Conservation (phyloP, 2,329 filamentous ascomycete genomes). For the Pyrenochaeta sp. region DNA sequence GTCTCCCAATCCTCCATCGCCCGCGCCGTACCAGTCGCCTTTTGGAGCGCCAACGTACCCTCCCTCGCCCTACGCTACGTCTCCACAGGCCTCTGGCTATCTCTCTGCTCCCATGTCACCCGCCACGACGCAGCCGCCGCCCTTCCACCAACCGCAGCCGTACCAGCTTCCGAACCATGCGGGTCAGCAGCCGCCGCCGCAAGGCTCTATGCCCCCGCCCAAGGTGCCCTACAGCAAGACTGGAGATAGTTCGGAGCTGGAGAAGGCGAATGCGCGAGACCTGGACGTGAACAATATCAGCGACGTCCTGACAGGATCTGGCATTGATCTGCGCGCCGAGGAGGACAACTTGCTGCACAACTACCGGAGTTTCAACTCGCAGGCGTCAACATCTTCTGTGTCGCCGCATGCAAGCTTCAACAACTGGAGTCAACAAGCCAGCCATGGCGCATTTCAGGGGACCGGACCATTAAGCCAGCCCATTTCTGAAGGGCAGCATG, state of each 20-base stretch:
- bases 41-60: constrained; percentile 57
- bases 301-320: constrained; percentile 83
- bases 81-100: constrained; percentile 39
- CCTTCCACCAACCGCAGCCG: constrained; percentile 63
- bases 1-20: constrained; percentile 72
- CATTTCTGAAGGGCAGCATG: constrained; percentile 70
- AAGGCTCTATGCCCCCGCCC: constrained; percentile 68
- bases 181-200: constrained; percentile 28
- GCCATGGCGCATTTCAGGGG: constrained; percentile 50
- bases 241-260: constrained; percentile 52
- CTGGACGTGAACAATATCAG: constrained; percentile 75
- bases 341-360: constrained; percentile 80
- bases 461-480: constrained; percentile 60
- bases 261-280: constrained; percentile 64
- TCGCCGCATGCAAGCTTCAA: constrained; percentile 58
- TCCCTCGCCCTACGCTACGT: constrained; percentile 49
- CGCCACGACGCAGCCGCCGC: constrained; percentile 38
- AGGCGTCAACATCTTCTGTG: constrained; percentile 43
- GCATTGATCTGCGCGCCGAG: constrained; percentile 86
- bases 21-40: constrained; percentile 53
- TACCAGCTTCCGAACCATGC: constrained; percentile 43
- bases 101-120: constrained; percentile 45
- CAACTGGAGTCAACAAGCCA: constrained; percentile 52
- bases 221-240: constrained; percentile 64
- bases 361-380: constrained; percentile 61